These are phyloP conservation scores for Aphanomyces stellatus DNA, from an alignment of 352 stramenopile genomes.

Conservation along the genomic window DNA sequence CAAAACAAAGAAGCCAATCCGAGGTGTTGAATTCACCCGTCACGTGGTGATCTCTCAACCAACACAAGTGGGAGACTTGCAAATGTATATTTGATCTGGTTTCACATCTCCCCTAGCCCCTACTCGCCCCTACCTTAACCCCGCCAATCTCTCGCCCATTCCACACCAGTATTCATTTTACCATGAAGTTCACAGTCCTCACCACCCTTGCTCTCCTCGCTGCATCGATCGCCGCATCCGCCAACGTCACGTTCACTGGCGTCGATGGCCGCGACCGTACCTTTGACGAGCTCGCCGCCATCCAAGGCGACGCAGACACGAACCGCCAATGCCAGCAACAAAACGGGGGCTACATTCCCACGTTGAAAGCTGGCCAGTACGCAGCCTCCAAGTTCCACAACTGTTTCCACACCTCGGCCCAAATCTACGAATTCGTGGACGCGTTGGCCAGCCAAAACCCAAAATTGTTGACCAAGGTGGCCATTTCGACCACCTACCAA, in stretches of 20 bases:
- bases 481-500: constrained; percentile 23
- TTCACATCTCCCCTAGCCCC: no score
- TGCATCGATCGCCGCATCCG: background rate
- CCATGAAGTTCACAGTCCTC: background rate
- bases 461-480: constrained; percentile 26
- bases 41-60: no score
- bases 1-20: no score
- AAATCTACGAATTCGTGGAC: constrained; percentile 29
- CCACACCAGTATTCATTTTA: background rate
- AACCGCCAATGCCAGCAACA: background rate
- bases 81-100: no score
- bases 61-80: no score
- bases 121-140: no score
- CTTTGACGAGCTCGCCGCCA: background rate
- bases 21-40: no score
- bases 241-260: background rate
- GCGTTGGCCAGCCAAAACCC: constrained; percentile 18
- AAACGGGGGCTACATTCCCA: background rate
- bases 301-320: background rate
- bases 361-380: constrained; percentile 20
- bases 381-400: constrained; percentile 25
- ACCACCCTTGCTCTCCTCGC: background rate
- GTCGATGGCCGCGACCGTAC: background rate
- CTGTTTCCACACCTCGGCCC: constrained; percentile 24
- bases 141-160: no score